A percentile compares a stretch with the other conserved stretches of the same genome.
These are phyloP conservation scores for Boehmeria nivea DNA, from an alignment of 306 rosid species.

Conservation along the genomic window DNA sequence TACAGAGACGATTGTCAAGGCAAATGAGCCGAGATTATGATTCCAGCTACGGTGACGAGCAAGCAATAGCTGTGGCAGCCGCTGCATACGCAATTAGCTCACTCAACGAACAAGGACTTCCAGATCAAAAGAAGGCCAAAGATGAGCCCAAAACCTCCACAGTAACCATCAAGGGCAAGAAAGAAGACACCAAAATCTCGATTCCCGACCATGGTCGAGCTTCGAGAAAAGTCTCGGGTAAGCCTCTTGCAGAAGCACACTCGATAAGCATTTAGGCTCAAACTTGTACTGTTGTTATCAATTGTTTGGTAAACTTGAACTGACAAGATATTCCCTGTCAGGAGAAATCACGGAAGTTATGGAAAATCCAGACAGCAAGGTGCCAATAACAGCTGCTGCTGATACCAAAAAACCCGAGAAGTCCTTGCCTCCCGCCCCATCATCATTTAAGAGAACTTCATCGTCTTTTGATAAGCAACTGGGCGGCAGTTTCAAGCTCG, in stretches of 20 bases:
- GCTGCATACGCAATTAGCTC: constrained; percentile 48
- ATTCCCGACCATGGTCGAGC: constrained; percentile 23
- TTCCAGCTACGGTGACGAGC: constrained; percentile 36
- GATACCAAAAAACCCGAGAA: constrained; percentile 28
- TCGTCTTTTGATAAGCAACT: constrained; percentile 22
- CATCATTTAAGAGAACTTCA: constrained; percentile 30
- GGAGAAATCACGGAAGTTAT: constrained; percentile 37
- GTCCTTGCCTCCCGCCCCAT: constrained; percentile 23
- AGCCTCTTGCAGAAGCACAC: not conserved
- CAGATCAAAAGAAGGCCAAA: constrained; percentile 1
- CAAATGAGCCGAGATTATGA: constrained; percentile 44
- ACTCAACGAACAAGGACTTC: constrained; percentile 25
- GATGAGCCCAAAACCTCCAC: constrained; percentile 22
- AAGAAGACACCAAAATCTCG: constrained; percentile 32
- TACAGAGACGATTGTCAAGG: constrained; percentile 36
- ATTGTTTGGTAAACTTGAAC: no score
- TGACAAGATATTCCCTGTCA: constrained; percentile 10
- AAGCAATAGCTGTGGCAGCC: constrained; percentile 72
- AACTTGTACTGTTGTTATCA: no score
- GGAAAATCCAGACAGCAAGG: constrained; percentile 35
- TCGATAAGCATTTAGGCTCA: not conserved
- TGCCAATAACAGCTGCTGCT: constrained; percentile 19
- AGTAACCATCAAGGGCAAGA: constrained; percentile 28
- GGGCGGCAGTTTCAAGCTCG: not conserved
- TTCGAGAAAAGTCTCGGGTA: constrained; percentile 54